Conservation (phyloP, 306 rosid genomes). For the Cucurbita ficifolia region DNA sequence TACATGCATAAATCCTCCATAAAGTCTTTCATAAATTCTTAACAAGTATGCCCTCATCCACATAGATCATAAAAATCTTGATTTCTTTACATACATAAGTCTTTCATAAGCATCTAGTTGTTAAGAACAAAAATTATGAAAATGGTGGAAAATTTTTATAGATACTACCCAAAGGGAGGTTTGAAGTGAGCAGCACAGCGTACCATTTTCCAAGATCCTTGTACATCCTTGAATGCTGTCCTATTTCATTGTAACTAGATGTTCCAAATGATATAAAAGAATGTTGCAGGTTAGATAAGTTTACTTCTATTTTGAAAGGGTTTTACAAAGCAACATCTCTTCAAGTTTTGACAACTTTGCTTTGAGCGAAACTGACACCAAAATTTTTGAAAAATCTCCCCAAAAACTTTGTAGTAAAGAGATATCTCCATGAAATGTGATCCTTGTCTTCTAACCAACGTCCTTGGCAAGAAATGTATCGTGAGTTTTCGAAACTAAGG, state of each 20-base stretch:
- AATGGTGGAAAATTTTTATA: not conserved
- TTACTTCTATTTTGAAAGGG: not conserved
- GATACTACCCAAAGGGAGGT: not conserved
- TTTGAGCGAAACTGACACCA: not conserved
- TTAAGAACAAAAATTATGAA: not conserved
- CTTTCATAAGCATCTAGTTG: too few species aligned
- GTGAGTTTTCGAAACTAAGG: not conserved
- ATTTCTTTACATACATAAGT: too few species aligned
- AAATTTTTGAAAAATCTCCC: not conserved
- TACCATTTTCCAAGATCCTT: not conserved
- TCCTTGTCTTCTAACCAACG: not conserved
- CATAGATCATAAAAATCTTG: too few species aligned
- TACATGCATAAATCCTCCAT: too few species aligned
- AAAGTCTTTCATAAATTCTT: too few species aligned
- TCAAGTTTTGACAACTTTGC: not conserved
- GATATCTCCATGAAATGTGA: not conserved
- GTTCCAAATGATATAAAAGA: not conserved
- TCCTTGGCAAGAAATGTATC: not conserved
- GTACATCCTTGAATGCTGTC: not conserved
- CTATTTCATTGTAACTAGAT: not conserved
- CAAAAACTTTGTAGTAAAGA: not conserved
- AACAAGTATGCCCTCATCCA: too few species aligned
- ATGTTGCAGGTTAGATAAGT: not conserved
- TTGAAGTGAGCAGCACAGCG: not conserved
- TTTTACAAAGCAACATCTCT: not conserved